Base-by-base conservation (phyloP, 2,329 filamentous ascomycete genomes). In the Didymella glomerata region DNA sequence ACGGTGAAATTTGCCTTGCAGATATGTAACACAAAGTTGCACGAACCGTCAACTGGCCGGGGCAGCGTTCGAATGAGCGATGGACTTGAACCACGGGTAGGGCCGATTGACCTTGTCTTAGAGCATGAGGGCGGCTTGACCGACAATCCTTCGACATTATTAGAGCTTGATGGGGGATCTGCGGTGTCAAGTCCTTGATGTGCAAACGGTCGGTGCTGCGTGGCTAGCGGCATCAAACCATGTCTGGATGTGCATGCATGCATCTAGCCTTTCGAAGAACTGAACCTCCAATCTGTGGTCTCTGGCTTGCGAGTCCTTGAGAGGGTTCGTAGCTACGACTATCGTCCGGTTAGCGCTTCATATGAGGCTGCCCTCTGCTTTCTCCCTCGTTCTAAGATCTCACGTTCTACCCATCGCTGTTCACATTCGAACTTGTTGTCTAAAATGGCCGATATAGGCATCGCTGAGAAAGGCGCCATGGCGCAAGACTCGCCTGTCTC, bases 401-500 rank as follows among this genome's bases (percentile, higher is more conserved):
- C 9, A 32, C 30, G 30, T 14, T 32, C 11, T 2, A 32, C 16
- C 11, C 13, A 32, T 32, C 14, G 13, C 30, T 32, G 30, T 34
- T 25, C 9, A 14, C n/a, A 11, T 11, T 40, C 5, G 36, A 40
- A 9, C 4, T 9, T 40, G 9, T 20, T n/a, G 9, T n/a, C 18
- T n/a, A 14, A 20, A 14, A 58, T 58, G 56, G 24, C 24, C 25
- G 54, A 64, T 28, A 14, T 50, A 16, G 51, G 32, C 14, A 41
- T 48, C 10, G 27, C 36, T 13, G 63, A 66, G 49, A 71, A 68
- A 48, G 60, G 58, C 32, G 46, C 24, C 10, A 30, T 46, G 10
- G 49, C 63, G 18, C 46, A 61, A 5, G 41, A 59, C 40, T 34
- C 54, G 3, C 7, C 52, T 2, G 38, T 52, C 1, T 69, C 68